These are phyloP conservation scores for Pleomassaria siparia DNA, from an alignment of 2,329 filamentous ascomycete species.

Conservation along the genomic window DNA sequence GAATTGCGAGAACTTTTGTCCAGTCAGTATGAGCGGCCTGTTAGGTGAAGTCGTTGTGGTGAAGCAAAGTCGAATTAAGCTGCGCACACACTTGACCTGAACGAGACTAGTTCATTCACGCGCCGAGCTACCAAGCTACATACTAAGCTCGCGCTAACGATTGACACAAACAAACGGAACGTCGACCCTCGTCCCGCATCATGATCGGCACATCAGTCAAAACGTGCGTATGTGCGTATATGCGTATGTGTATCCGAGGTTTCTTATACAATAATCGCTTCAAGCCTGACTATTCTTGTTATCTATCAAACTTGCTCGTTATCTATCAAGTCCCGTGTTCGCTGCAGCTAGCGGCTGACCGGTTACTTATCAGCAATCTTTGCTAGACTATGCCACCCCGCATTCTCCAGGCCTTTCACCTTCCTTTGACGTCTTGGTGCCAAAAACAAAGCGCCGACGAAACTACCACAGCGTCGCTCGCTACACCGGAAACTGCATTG, in stretches of 20 bases:
- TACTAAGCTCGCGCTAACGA: not conserved
- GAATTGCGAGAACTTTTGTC: not conserved
- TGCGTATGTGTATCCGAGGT: too few species aligned
- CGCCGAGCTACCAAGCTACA: too few species aligned
- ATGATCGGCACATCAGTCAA: too few species aligned
- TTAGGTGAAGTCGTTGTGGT: not conserved
- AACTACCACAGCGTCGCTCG: too few species aligned
- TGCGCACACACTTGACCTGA: not conserved
- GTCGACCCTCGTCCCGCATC: too few species aligned
- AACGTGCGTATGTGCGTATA: too few species aligned
- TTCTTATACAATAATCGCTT: too few species aligned
- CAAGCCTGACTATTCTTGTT: conserved; percentile 1
- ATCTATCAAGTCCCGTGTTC: not conserved
- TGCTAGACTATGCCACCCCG: conserved; percentile 6
- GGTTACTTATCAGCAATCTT: not conserved
- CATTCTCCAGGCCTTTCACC: conserved; percentile 6
- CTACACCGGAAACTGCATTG: too few species aligned
- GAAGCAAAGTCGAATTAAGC: conserved; percentile 2
- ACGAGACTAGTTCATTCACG: not conserved
- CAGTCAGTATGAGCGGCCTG: not conserved
- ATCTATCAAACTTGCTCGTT: too few species aligned
- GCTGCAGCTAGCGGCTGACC: not conserved
- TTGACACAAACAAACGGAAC: not conserved
- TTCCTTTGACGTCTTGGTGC: conserved; percentile 6
- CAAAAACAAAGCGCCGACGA: too few species aligned